Evolutionary conservation across 768 basidiomycete genomes (phyloP), one percentile per base, ranked within the genome.

Genomic region (Gymnopilus junonius): DNA sequence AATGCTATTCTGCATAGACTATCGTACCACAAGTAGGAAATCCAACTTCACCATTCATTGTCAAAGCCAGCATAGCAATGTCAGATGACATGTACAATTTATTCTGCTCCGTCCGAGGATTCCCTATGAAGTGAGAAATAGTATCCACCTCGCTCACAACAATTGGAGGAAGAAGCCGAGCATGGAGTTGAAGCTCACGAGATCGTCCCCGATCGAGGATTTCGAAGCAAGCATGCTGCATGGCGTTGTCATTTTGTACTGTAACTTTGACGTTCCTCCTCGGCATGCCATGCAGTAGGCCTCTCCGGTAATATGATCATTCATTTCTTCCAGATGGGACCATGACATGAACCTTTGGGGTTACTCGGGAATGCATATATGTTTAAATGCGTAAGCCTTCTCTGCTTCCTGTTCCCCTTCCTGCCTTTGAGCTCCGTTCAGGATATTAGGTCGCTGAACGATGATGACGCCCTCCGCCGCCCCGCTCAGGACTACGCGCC

Each of bases 401-500:
- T 20, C 29, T 51, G 5, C 27, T 29, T 31, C 29, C n/a, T 17
- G 2, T 32, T 51, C n/a, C 17, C 17, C n/a, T 12, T 17, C n/a
- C 12, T n/a, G 3, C 7, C n/a, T 51, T 17, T 14, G 29, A 51
- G n/a, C n/a, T n/a, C n/a, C n/a, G n/a, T n/a, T n/a, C n/a, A n/a
- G n/a, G n/a, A n/a, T n/a, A n/a, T n/a, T 14, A 35, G 35, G 11
- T 35, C 3, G 4, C 35, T 42, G 40, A 4, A 20, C 23, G 23
- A 39, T 29, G 21, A 59, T 58, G 62, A 55, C 61, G 37, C 25
- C 59, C 35, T 40, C 63, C 43, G 64, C 62, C 45, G 63, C 54
- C 25, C 68, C 68, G 21, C 37, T 67, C 55, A 65, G 29, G 34
- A 58, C 17, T 21, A 43, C 62, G 39, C 67, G 67, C 17, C 35